Conservation (phyloP, 371 early-diverging fungal species). For the Dichotomocladium elegans region DNA sequence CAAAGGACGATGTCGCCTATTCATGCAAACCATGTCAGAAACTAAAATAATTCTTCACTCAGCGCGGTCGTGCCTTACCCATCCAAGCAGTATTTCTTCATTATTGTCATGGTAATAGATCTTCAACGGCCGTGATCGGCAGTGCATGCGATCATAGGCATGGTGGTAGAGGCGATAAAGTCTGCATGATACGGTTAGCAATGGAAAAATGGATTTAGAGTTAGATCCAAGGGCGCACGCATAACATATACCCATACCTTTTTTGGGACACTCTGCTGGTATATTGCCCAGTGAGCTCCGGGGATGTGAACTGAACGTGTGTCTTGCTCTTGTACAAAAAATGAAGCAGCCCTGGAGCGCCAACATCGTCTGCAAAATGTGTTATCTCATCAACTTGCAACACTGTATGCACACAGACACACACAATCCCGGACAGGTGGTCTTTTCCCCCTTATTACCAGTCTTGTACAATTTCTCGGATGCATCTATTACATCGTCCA, state of each 20-base stretch:
- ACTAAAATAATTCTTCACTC: too few relatives aligned
- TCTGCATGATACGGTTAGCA: too few relatives aligned
- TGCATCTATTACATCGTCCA: slow-evolving; percentile 24
- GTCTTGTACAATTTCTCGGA: slow-evolving; percentile 32
- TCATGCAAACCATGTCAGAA: too few relatives aligned
- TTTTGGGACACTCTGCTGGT: slow-evolving; percentile 24
- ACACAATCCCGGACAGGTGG: too few relatives aligned
- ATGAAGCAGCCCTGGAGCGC: slow-evolving; percentile 69
- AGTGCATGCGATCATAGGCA: slow-evolving; percentile 62
- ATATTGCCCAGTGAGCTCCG: slow-evolving; percentile 51
- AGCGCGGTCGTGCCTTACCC: slow-evolving; percentile 47
- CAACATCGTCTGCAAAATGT: slow-evolving; percentile 54
- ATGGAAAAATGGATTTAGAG: too few relatives aligned
- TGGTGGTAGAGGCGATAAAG: slow-evolving; percentile 68
- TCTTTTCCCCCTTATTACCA: slow-evolving; percentile 12
- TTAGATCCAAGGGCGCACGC: too few relatives aligned
- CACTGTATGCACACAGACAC: too few relatives aligned
- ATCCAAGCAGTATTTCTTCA: slow-evolving; percentile 65
- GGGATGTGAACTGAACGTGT: slow-evolving; percentile 67
- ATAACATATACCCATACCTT: too few relatives aligned
- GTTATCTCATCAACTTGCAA: too few relatives aligned
- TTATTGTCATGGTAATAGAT: slow-evolving; percentile 55
- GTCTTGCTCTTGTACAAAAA: slow-evolving; percentile 71
- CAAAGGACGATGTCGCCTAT: slow-evolving; percentile 65
- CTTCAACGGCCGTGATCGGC: slow-evolving; percentile 54